phyloP scores from a whole-genome alignment of 73 alveolate species.

The Paramecium primaurelia region DNA sequence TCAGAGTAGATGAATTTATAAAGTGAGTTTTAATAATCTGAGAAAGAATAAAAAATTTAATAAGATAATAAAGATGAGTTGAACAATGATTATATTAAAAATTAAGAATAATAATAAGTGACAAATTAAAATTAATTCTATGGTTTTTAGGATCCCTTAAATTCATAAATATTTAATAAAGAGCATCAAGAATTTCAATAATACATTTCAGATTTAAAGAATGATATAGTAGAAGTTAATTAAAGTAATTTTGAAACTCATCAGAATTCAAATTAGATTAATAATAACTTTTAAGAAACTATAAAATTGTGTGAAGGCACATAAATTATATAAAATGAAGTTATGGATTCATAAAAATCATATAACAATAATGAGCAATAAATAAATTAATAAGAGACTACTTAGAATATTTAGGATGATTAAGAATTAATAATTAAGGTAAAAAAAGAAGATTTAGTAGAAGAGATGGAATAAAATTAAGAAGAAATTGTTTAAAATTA shows the following conservation, averaged over 20 bases:
- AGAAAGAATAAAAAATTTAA: too few relatives aligned
- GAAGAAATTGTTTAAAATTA: background rate
- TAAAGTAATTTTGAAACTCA: background rate
- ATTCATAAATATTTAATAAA: background rate
- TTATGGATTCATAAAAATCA: background rate
- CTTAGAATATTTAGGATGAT: background rate
- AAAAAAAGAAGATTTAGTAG: background rate
- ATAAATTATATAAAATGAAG: background rate
- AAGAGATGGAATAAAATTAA: background rate
- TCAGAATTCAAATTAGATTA: background rate
- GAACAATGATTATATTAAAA: background rate
- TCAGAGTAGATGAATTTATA: background rate
- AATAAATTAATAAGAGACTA: background rate
- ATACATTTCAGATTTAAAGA: background rate
- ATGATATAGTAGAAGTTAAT: background rate
- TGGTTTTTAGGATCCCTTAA: background rate
- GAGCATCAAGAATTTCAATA: background rate
- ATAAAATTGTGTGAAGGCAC: background rate
- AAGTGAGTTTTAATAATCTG: background rate
- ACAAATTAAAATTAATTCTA: background rate
- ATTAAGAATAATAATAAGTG: background rate
- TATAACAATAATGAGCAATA: background rate
- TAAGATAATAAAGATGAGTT: background rate
- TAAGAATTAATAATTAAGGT: background rate
- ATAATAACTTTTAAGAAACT: background rate